Conservation (phyloP, 2,329 filamentous ascomycete genomes). For the Microascus cirrosus region DNA sequence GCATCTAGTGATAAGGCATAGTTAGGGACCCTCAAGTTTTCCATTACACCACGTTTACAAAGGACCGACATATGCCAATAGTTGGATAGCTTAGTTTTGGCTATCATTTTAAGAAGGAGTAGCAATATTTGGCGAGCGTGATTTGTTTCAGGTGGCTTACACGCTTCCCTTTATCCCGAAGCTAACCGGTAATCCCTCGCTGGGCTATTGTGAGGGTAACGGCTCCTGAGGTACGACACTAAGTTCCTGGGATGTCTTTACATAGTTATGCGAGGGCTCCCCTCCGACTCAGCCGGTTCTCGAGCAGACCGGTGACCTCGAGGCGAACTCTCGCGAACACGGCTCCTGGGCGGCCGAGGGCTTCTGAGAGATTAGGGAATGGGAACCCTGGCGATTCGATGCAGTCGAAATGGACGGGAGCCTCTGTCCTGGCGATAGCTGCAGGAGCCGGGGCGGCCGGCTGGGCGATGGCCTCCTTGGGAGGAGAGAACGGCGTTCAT, state of each 20-base stretch:
- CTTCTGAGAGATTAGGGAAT: background rate
- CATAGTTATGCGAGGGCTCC: background rate
- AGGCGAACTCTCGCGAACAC: background rate
- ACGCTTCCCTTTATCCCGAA: background rate
- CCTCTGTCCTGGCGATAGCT: slow-evolving; percentile 2
- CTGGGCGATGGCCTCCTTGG: slow-evolving; percentile 2
- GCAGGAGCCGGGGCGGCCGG: slow-evolving; percentile 1
- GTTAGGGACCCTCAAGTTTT: background rate
- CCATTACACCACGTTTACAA: background rate
- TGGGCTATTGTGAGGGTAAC: background rate
- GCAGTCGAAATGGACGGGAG: slow-evolving; percentile 1
- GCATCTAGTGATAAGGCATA: background rate
- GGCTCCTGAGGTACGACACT: background rate
- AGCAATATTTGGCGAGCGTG: background rate
- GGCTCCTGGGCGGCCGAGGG: background rate
- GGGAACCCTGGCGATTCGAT: background rate
- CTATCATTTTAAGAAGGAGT: background rate
- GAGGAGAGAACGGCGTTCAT: background rate
- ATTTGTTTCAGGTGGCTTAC: background rate
- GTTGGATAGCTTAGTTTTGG: background rate
- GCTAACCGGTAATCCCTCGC: background rate
- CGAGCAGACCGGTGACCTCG: background rate
- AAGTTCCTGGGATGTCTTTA: background rate
- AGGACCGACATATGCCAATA: background rate
- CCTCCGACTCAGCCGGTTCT: background rate